Conservation (phyloP, 2,329 filamentous ascomycete species). For the Basipetospora sp. region DNA sequence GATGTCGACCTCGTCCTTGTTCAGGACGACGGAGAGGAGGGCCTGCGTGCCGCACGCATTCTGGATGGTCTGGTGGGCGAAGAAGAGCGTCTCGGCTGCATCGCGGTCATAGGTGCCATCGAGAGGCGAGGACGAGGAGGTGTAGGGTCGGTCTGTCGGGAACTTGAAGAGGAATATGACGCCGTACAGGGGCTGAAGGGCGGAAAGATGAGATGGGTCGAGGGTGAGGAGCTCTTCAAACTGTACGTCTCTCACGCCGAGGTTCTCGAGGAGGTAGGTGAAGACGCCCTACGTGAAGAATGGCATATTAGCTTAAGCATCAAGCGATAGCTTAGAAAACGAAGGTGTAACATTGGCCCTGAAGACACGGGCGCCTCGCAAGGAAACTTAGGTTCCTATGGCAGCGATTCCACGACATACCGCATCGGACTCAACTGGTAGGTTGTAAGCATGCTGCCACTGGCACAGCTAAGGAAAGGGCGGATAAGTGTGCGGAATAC, state of each 20-base stretch:
- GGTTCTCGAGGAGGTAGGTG: slow-evolving; percentile 80
- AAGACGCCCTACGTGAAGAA: slow-evolving; percentile 60
- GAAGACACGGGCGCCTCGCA: too few species aligned
- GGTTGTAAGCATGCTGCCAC: slow-evolving; percentile 12
- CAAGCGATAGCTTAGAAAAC: too few species aligned
- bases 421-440: slow-evolving; percentile 75
- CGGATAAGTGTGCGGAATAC: slow-evolving; percentile 13
- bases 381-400: too few species aligned
- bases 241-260: slow-evolving; percentile 85
- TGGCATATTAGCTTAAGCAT: too few species aligned
- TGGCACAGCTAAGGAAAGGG: slow-evolving; percentile 5
- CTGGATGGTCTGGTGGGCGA: slow-evolving; percentile 92
- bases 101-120: slow-evolving; percentile 70
- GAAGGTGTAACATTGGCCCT: too few species aligned
- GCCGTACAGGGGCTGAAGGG: slow-evolving; percentile 70
- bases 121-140: slow-evolving; percentile 45
- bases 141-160: slow-evolving; percentile 53
- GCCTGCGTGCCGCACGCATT: slow-evolving; percentile 97
- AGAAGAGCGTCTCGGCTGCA: slow-evolving; percentile 69
- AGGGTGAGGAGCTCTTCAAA: slow-evolving; percentile 92
- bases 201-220: slow-evolving; percentile 57
- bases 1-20: slow-evolving; percentile 57
- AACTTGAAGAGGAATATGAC: slow-evolving; percentile 99
- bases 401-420: slow-evolving; percentile 37
- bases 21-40: slow-evolving; percentile 77